Evolutionary conservation across 805 yeast genomes (phyloP), one percentile per base, ranked within the genome.

Genomic region (Hanseniaspora taiwanica): DNA sequence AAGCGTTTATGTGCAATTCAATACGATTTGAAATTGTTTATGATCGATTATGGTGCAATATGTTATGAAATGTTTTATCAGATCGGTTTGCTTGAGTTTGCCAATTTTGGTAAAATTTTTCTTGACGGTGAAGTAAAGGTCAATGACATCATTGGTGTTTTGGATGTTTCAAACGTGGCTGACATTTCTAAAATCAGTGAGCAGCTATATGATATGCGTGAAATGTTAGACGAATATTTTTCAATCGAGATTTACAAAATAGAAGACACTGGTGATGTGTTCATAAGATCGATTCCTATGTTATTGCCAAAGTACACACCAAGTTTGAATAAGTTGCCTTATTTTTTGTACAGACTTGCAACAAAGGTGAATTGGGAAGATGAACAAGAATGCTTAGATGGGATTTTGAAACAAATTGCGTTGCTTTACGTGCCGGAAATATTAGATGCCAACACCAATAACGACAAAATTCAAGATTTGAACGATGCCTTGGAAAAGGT

Each of bases 171-270:
- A 10, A 37, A 46, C 1, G 46, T 46, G 12, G 46, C 46, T 2
- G 40, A 45, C 46, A 48, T 66, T 1, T 47, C 56, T 8, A 44
- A 46, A 2, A 51, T 59, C 0, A 35, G 63, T 0, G 42, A 43
- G 3, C 48, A 46, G 6, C 40, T 75, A 1, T 52, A 56, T 24
- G 62, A 56, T 0, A 81, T 82, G 87, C 62, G 61, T 16, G 85
- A 76, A 3, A 89, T 91, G 97, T 64, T 81, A 32, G 51, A 60
- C 4, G 96, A 87, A 48, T 91, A 91, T 49, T 91, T 87, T 55
- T 65, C 70, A 5, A 65, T 85, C 6, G 58, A 48, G 1, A 47
- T 81, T 2, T 46, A 40, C 9, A 51, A 51, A 17, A 48, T 42
- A 1, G 50, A 54, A 2, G 65, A 56, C 12, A 53, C 54, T 4